phyloP scores from a whole-genome alignment of 306 rosid species.

The Vigna nakashimae region DNA sequence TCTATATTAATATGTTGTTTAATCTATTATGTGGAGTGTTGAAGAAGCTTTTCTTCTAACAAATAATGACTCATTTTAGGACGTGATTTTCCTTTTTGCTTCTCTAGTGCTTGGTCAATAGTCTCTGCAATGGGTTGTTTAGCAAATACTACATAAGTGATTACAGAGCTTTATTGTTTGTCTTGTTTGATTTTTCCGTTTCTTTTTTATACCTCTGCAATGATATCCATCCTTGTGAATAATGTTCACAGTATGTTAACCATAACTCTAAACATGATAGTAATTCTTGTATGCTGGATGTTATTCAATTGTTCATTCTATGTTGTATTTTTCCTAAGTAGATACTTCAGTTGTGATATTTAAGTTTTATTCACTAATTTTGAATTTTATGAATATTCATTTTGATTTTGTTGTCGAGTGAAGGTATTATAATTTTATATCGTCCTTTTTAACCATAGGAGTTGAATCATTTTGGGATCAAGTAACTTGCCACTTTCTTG shows the following conservation, averaged over 20 bases:
- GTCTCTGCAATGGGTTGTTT: constrained; percentile 10
- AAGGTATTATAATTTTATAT: constrained; percentile 23
- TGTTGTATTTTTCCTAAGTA: constrained; percentile 15
- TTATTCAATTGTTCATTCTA: constrained; percentile 29
- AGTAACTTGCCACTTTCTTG: constrained; percentile 88
- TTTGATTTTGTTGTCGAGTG: constrained; percentile 20
- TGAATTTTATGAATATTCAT: constrained; percentile 19
- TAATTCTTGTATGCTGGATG: constrained; percentile 37
- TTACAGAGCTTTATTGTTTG: constrained; percentile 21
- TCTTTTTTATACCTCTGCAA: background rate
- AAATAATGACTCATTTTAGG: constrained; percentile 9
- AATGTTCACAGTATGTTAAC: constrained; percentile 87
- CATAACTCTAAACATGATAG: constrained; percentile 33
- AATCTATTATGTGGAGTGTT: background rate
- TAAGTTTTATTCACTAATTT: constrained; percentile 26
- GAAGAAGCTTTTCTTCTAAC: background rate
- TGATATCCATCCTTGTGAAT: constrained; percentile 91
- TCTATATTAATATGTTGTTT: background rate
- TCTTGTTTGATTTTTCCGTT: constrained; percentile 2
- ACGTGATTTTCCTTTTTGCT: constrained; percentile 19
- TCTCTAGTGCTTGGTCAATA: constrained; percentile 19
- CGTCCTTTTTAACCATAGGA: constrained; percentile 60
- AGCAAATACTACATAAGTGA: constrained; percentile 28
- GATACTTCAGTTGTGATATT: constrained; percentile 32
- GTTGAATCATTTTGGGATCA: constrained; percentile 95